Evolutionary conservation across 768 basidiomycete species (phyloP).

Genomic region (Hemileccinum rubropunctum): DNA sequence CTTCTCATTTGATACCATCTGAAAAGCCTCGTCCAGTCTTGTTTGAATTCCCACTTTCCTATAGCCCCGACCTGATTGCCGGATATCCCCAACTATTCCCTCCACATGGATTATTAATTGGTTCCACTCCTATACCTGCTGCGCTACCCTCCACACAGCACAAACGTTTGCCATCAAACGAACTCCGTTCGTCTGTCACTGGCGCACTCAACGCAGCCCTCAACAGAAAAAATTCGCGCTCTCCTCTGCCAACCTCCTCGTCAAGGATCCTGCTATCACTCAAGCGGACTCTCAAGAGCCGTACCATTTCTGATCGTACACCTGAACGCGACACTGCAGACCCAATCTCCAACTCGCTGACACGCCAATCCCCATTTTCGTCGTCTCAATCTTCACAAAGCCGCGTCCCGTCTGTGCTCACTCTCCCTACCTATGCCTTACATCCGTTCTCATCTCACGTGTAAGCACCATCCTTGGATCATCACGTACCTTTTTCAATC

Average conservation of each 20-base stretch:
- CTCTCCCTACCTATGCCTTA: constrained; percentile 12
- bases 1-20: constrained; percentile 31
- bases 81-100: constrained; percentile 44
- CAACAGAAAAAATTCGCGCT: constrained; percentile 14
- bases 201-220: constrained; percentile 25
- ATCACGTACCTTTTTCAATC: background rate
- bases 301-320: background rate
- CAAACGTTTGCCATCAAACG: constrained; percentile 5
- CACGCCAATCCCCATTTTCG: background rate
- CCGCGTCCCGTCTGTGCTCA: constrained; percentile 1
- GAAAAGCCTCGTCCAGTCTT: constrained; percentile 27
- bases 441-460: constrained; percentile 13
- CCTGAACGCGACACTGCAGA: background rate
- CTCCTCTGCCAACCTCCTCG: constrained; percentile 17
- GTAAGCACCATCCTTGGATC: constrained; percentile 9
- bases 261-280: constrained; percentile 19
- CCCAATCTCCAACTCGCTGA: background rate
- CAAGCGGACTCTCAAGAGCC: constrained; percentile 18
- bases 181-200: constrained; percentile 17
- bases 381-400: constrained; percentile 3
- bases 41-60: constrained; percentile 34
- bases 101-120: constrained; percentile 33
- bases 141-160: constrained; percentile 11
- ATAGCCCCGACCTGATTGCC: constrained; percentile 31
- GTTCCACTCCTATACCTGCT: constrained; percentile 18